phyloP scores from a whole-genome alignment of 2,329 filamentous ascomycete species.

The Monascus ruber region DNA sequence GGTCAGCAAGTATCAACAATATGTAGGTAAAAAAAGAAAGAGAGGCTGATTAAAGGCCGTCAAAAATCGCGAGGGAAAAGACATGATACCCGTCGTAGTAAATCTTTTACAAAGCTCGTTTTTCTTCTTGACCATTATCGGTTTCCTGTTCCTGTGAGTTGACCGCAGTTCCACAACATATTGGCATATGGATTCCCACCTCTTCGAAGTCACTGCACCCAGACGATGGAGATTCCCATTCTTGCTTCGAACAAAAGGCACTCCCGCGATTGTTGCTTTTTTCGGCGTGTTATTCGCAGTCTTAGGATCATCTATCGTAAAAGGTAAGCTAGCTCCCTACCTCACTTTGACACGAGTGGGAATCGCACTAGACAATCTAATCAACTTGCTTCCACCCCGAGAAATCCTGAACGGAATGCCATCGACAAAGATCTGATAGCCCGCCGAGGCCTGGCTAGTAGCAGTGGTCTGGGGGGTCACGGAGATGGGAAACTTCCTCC shows the following conservation, averaged over 20 bases:
- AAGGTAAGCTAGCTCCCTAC: constrained; percentile 35
- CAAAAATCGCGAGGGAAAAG: constrained; percentile 14
- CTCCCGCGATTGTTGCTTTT: constrained; percentile 58
- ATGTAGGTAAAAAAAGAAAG: constrained; percentile 3
- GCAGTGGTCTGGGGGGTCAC: constrained; percentile 13
- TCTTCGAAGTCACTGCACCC: constrained; percentile 62
- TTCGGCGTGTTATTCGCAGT: constrained; percentile 62
- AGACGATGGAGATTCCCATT: constrained; percentile 75
- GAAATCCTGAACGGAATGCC: constrained; percentile 63
- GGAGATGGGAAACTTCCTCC: constrained; percentile 8
- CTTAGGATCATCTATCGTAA: constrained; percentile 42
- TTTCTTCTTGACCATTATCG: constrained; percentile 52
- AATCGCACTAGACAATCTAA: constrained; percentile 57
- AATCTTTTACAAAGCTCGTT: constrained; percentile 61
- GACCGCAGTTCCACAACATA: constrained; percentile 8
- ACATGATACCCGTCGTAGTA: constrained; percentile 42
- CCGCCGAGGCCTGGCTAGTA: constrained; percentile 22
- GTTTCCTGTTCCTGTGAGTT: constrained; percentile 16
- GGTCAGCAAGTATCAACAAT: constrained; percentile 36
- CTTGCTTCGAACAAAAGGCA: constrained; percentile 76
- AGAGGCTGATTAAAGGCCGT: background rate
- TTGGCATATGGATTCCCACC: constrained; percentile 43
- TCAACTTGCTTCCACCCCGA: constrained; percentile 71
- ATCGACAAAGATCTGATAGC: constrained; percentile 56
- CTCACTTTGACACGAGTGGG: constrained; percentile 1